Percentiles rank a stretch among this genome's conserved stretches.
phyloP scores from a whole-genome alignment of 495 filamentous ascomycete species.

The Xylaria scruposa region DNA sequence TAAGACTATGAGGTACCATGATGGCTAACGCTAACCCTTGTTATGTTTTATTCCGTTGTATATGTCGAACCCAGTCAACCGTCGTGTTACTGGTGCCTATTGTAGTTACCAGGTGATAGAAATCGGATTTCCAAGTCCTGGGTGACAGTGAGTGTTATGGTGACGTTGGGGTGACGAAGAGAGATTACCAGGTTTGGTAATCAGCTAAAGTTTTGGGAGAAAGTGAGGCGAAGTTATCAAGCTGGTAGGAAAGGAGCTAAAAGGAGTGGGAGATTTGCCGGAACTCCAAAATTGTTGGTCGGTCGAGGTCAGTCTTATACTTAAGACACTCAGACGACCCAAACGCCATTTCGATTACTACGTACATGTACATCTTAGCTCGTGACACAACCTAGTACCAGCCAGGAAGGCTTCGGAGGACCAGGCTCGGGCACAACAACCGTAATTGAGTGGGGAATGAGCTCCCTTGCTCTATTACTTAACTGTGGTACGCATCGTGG shows the following conservation, averaged over 20 bases:
- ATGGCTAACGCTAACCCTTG: background rate
- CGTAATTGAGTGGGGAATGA: slow-evolving; percentile 16
- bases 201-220: background rate
- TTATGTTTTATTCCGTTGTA: background rate
- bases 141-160: background rate
- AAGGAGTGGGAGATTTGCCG: slow-evolving; percentile 14
- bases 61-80: background rate
- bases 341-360: background rate
- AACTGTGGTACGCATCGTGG: slow-evolving; percentile 14
- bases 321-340: background rate
- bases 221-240: slow-evolving; percentile 6
- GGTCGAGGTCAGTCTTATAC: slow-evolving; percentile 21
- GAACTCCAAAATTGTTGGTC: slow-evolving; percentile 14
- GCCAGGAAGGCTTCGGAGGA: slow-evolving; percentile 11
- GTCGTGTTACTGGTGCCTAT: background rate
- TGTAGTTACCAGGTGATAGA: background rate
- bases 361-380: slow-evolving; percentile 12
- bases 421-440: slow-evolving; percentile 12
- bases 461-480: background rate
- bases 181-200: background rate
- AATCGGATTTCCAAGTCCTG: background rate
- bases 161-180: background rate
- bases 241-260: slow-evolving; percentile 1
- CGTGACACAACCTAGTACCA: slow-evolving; percentile 21
- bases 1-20: slow-evolving; percentile 25